Conservation (phyloP, 1,284 basidiomycete species). For the Ganoderma sinense region DNA sequence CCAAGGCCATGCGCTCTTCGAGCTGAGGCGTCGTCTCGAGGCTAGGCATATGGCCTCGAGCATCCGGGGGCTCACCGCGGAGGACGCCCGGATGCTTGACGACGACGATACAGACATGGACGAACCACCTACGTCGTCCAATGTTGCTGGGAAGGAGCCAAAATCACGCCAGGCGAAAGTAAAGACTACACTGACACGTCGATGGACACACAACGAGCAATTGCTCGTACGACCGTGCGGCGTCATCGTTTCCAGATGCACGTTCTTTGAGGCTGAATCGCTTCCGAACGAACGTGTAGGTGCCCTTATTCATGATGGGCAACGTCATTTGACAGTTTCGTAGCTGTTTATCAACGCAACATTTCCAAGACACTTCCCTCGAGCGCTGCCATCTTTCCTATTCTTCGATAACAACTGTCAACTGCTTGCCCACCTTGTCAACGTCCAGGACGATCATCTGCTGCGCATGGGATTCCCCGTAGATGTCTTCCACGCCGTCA, state of each 20-base stretch:
- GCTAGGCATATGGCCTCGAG: neutral
- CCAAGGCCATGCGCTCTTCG: neutral
- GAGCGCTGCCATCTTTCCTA: slow-evolving; percentile 16
- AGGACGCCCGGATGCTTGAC: too few species aligned
- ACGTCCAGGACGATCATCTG: neutral
- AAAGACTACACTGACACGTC: slow-evolving; percentile 21
- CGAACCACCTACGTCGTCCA: neutral
- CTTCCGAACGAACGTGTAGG: neutral
- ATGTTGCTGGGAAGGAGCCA: neutral
- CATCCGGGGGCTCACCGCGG: neutral
- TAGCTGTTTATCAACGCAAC: neutral
- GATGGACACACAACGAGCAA: slow-evolving; percentile 43
- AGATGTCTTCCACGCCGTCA: slow-evolving; percentile 44
- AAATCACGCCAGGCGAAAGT: neutral
- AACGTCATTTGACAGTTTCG: too few species aligned
- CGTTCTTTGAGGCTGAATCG: slow-evolving; percentile 39
- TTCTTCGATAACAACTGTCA: slow-evolving; percentile 43
- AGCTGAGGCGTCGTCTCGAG: neutral
- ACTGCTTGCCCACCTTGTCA: slow-evolving; percentile 18
- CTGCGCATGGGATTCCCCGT: slow-evolving; percentile 36
- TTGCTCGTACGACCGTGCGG: slow-evolving; percentile 37
- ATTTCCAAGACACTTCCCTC: neutral
- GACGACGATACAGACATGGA: neutral
- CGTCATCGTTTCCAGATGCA: slow-evolving; percentile 36
- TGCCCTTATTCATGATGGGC: neutral